Evolutionary conservation across 352 stramenopile genomes (phyloP).

Genomic region (Phytopythium aichiense): DNA sequence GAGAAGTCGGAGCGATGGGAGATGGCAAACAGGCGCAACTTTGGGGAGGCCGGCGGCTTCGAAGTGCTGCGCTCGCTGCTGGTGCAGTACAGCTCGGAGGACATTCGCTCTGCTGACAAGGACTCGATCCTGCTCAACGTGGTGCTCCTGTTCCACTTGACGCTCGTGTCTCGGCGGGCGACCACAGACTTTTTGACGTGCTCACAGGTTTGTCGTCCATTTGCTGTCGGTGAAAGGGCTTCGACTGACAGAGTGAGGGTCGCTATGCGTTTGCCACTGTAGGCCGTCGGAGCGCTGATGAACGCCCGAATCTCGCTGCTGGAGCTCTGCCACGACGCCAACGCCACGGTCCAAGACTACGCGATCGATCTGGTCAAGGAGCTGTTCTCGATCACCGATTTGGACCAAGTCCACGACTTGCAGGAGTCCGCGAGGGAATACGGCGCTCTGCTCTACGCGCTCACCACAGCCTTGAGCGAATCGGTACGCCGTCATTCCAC

Average conservation of each 20-base stretch:
- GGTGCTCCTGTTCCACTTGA: slow-evolving; percentile 65
- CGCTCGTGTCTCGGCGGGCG: slow-evolving; percentile 43
- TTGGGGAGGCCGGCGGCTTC: slow-evolving; percentile 65
- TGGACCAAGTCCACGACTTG: slow-evolving; percentile 72
- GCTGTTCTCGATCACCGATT: slow-evolving; percentile 64
- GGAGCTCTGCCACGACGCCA: slow-evolving; percentile 49
- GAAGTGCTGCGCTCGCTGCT: slow-evolving; percentile 64
- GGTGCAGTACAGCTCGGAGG: slow-evolving; percentile 46
- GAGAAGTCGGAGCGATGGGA: slow-evolving; percentile 77
- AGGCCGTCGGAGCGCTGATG: slow-evolving; percentile 56
- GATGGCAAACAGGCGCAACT: slow-evolving; percentile 69
- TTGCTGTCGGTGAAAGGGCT: not conserved
- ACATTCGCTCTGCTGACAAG: slow-evolving; percentile 13
- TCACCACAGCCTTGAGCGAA: slow-evolving; percentile 35
- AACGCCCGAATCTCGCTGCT: slow-evolving; percentile 66
- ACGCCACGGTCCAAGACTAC: slow-evolving; percentile 34
- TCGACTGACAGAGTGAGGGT: not conserved
- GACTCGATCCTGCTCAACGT: slow-evolving; percentile 40
- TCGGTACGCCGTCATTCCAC: not conserved
- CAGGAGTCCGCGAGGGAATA: slow-evolving; percentile 79
- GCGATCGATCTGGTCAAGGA: slow-evolving; percentile 73
- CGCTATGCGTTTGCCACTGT: not conserved
- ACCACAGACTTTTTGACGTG: slow-evolving; percentile 54
- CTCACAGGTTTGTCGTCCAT: slow-evolving; percentile 21
- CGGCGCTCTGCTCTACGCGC: slow-evolving; percentile 65